Evolutionary conservation across 305 asterid species (phyloP).

Genomic region (Euphrasia arctica): DNA sequence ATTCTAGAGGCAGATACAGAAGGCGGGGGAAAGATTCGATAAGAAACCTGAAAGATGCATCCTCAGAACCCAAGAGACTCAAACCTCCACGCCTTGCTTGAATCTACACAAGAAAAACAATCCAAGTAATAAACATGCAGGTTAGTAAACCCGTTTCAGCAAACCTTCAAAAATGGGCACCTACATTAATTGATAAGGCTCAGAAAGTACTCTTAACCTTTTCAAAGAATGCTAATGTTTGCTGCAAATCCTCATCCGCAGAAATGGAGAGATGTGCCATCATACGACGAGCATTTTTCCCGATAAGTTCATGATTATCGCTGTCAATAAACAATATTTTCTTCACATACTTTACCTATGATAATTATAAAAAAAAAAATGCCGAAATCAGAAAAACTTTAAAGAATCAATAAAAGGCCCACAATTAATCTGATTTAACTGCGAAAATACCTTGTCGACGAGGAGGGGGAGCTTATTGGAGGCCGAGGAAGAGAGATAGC

Average conservation of each 20-base stretch:
- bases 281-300: constrained; percentile 71
- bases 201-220: constrained; percentile 43
- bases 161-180: background rate
- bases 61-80: constrained; percentile 51
- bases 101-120: constrained; percentile 41
- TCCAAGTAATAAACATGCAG: background rate
- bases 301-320: constrained; percentile 45
- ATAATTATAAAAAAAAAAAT: constrained; percentile 14
- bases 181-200: too few species aligned
- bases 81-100: constrained; percentile 97
- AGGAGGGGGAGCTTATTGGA: constrained; percentile 55
- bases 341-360: constrained; percentile 83
- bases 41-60: constrained; percentile 62
- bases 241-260: constrained; percentile 87
- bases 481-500: constrained; percentile 52
- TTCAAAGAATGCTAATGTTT: constrained; percentile 81
- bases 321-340: constrained; percentile 70
- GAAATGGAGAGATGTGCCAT: constrained; percentile 70
- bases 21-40: constrained; percentile 86
- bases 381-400: constrained; percentile 14
- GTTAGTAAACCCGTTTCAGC: constrained; percentile 7
- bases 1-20: constrained; percentile 52
- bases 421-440: background rate
- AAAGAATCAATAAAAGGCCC: background rate
- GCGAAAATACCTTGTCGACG: constrained; percentile 56